These are phyloP conservation scores for Helianthus tuberosus DNA, from an alignment of 129 eudicot species.

Conservation along the genomic window DNA sequence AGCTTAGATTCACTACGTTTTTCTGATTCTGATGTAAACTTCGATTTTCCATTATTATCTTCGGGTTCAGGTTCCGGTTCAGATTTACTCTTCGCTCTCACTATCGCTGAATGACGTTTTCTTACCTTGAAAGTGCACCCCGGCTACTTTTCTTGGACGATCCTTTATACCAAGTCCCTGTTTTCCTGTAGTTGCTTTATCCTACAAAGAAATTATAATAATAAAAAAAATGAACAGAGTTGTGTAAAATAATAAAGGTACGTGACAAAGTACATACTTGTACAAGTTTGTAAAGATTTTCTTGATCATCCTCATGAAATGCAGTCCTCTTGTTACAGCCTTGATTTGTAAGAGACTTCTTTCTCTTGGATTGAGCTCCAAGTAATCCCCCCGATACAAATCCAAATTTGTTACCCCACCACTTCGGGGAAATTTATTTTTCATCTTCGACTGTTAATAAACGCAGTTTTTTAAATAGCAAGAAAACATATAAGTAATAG, in stretches of 20 bases:
- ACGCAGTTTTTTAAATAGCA: slow-evolving; percentile 12
- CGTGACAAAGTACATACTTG: slow-evolving; percentile 55
- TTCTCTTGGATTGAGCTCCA: slow-evolving; percentile 76
- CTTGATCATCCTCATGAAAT: slow-evolving; percentile 94
- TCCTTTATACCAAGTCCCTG: slow-evolving; percentile 95
- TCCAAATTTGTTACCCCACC: slow-evolving; percentile 97
- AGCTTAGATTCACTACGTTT: slow-evolving; percentile 43
- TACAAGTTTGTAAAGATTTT: slow-evolving; percentile 90
- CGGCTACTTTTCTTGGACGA: slow-evolving; percentile 81
- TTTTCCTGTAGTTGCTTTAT: slow-evolving; percentile 86
- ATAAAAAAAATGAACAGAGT: neutral
- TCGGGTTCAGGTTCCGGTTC: slow-evolving; percentile 32
- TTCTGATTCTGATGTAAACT: slow-evolving; percentile 36
- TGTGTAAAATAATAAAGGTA: neutral
- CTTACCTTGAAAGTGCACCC: slow-evolving; percentile 77
- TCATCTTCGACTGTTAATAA: slow-evolving; percentile 37
- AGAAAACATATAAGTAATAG: slow-evolving; percentile 5
- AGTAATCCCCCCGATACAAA: slow-evolving; percentile 87
- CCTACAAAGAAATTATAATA: slow-evolving; percentile 39
- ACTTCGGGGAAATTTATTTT: slow-evolving; percentile 56
- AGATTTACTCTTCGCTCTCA: slow-evolving; percentile 60
- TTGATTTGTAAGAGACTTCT: slow-evolving; percentile 38
- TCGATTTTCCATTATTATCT: slow-evolving; percentile 48
- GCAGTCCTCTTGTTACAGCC: slow-evolving; percentile 52
- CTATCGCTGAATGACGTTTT: slow-evolving; percentile 77